Percentiles rank a stretch among this genome's conserved stretches.
phyloP scores from a whole-genome alignment of 768 basidiomycete species.

The Amanita phalloides region DNA sequence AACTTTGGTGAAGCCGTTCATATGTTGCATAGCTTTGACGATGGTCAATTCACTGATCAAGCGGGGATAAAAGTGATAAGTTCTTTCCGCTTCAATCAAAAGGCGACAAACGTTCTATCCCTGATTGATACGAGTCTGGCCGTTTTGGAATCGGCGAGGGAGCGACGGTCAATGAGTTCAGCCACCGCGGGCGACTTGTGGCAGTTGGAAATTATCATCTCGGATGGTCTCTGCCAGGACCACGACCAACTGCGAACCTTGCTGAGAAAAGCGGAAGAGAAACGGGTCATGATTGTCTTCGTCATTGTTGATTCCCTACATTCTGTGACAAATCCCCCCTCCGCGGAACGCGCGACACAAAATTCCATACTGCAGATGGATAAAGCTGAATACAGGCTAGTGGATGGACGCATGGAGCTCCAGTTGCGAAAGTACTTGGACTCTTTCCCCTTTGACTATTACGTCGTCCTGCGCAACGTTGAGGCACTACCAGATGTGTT shows the following conservation, averaged over 20 bases:
- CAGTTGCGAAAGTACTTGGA: slow-evolving; percentile 86
- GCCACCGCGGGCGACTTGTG: slow-evolving; percentile 75
- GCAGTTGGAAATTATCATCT: slow-evolving; percentile 98
- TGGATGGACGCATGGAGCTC: slow-evolving; percentile 76
- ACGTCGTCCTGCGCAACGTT: slow-evolving; percentile 83
- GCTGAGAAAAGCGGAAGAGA: slow-evolving; percentile 78
- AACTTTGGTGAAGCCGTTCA: slow-evolving; percentile 86
- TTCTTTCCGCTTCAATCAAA: slow-evolving; percentile 84
- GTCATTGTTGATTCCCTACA: slow-evolving; percentile 89
- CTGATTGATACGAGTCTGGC: slow-evolving; percentile 72
- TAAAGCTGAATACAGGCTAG: slow-evolving; percentile 77
- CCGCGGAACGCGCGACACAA: slow-evolving; percentile 21
- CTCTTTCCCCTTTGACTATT: slow-evolving; percentile 97
- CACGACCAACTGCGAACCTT: slow-evolving; percentile 76
- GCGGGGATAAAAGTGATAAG: slow-evolving; percentile 73
- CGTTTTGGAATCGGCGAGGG: slow-evolving; percentile 69
- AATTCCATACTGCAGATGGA: slow-evolving; percentile 91
- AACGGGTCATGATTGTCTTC: slow-evolving; percentile 93
- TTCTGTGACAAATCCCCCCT: slow-evolving; percentile 13
- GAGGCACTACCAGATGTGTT: slow-evolving; percentile 89
- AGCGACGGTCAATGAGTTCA: slow-evolving; percentile 48
- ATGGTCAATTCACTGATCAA: slow-evolving; percentile 70
- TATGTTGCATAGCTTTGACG: slow-evolving; percentile 78
- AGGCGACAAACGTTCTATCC: slow-evolving; percentile 75
- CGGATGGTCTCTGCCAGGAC: slow-evolving; percentile 97